These are phyloP conservation scores for Sugiyamaella pinicola DNA, from an alignment of 1,139 yeast species.

Conservation along the genomic window DNA sequence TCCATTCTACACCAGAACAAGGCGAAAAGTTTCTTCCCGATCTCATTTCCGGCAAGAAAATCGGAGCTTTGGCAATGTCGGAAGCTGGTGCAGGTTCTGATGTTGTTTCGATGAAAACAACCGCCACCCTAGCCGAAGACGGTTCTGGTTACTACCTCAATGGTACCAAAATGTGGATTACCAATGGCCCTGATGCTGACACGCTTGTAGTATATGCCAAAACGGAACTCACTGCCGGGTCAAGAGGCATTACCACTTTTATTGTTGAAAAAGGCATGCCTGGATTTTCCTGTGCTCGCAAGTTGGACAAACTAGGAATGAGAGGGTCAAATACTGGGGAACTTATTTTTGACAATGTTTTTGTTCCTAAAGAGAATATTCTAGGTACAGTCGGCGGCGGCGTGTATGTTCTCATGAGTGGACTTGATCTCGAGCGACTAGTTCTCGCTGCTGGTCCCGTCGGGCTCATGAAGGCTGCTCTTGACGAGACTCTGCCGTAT, in stretches of 20 bases:
- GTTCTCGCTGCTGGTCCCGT: conserved; percentile 43
- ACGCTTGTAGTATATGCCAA: conserved; percentile 42
- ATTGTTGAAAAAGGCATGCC: conserved; percentile 39
- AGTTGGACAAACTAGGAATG: conserved; percentile 43
- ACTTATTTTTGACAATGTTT: conserved; percentile 40
- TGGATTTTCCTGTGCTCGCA: conserved; percentile 40
- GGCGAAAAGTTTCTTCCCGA: conserved; percentile 40
- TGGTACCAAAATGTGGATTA: conserved; percentile 45
- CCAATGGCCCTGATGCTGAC: conserved; percentile 44
- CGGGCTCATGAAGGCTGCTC: conserved; percentile 41
- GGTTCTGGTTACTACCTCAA: conserved; percentile 41
- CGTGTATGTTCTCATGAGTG: conserved; percentile 41
- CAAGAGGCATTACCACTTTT: conserved; percentile 41
- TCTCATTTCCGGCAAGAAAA: conserved; percentile 38
- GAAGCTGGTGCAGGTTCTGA: conserved; percentile 44
- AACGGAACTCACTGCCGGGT: conserved; percentile 41
- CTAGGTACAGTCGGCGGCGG: conserved; percentile 40
- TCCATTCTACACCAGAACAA: conserved; percentile 38
- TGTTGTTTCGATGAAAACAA: conserved; percentile 41
- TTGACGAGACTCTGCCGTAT: conserved; percentile 42
- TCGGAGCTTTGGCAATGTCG: conserved; percentile 43
- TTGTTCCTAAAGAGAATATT: conserved; percentile 41
- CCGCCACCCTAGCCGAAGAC: conserved; percentile 38
- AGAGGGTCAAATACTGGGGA: conserved; percentile 43
- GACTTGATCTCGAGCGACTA: conserved; percentile 40